Conservation (phyloP, 371 early-diverging fungal species). For the Haplosporangium sp. region DNA sequence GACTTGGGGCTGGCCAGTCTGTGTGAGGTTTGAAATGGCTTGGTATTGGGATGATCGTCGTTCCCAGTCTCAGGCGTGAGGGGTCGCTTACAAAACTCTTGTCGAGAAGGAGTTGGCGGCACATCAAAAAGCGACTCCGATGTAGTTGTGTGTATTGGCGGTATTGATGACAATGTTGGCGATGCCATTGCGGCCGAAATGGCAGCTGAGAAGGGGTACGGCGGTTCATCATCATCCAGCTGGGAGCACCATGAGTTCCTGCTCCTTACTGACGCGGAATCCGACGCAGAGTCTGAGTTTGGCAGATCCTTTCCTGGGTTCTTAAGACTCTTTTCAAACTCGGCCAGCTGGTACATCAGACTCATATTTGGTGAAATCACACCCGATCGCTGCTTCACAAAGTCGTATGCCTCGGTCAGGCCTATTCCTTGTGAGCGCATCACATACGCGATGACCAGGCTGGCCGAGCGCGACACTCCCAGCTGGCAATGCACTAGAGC, state of each 20-base stretch:
- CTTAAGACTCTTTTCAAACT: constrained; percentile 68
- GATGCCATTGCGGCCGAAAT: constrained; percentile 12
- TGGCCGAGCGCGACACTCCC: constrained; percentile 92
- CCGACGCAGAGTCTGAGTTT: constrained; percentile 4
- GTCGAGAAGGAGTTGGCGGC: constrained; percentile 25
- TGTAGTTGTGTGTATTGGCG: neutral
- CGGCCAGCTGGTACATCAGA: constrained; percentile 81
- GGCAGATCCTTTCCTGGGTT: constrained; percentile 9
- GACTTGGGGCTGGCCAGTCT: constrained; percentile 22
- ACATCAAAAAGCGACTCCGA: constrained; percentile 1
- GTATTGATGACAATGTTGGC: neutral
- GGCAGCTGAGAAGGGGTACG: constrained; percentile 41
- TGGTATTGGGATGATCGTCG: constrained; percentile 38
- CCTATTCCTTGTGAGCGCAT: constrained; percentile 75
- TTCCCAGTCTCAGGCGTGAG: constrained; percentile 22
- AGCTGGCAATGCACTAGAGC: constrained; percentile 90
- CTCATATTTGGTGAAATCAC: constrained; percentile 86
- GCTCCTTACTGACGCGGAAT: constrained; percentile 1
- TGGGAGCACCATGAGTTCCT: constrained; percentile 37
- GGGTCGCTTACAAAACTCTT: constrained; percentile 39
- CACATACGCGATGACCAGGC: constrained; percentile 88
- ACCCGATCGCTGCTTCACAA: constrained; percentile 80
- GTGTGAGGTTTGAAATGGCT: constrained; percentile 34
- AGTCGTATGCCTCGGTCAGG: constrained; percentile 80
- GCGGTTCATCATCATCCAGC: constrained; percentile 45